Base-by-base conservation (phyloP, 164 flowering plant genomes). In the Berberis thunbergii region DNA sequence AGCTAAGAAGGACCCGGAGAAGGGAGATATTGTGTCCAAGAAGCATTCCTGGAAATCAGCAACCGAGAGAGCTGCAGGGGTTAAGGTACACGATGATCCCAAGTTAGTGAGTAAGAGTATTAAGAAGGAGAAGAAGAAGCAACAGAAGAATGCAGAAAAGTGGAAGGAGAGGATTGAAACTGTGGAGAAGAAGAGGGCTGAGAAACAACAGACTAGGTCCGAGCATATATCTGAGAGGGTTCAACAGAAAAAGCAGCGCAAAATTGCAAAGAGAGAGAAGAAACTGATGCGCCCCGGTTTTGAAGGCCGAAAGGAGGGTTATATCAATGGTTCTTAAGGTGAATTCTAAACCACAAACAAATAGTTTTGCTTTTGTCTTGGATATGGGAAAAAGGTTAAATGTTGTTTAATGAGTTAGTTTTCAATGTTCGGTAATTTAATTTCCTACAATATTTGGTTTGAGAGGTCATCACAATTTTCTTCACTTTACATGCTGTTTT, bases 211-310 rank as follows among this genome's bases (percentile, higher is more conserved):
- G 63, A 80, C 72, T 60, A 80, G 94, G 74, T 72, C 79, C 1
- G 81, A 64, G 8, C 84, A 93, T 65, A 86, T 93, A 44, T 59
- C 77, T 6, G 87, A 75, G 42, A 81, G 82, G 73, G 77, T 74
- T 41, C 75, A 81, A 2, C 74, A 84, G 55, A 93, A 88, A 84
- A 93, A 86, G 78, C 72, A 63, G 83, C 72, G 83, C 65, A 68
- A 74, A 64, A 90, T 93, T 67, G 95, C 81, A 4, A 93, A 87
- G 73, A 78, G 98, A 45, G 97, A 93, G 81, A 90, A 90, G 74
- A 90, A 93, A 78, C 88, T 90, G 8, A 71, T 90, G 86, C 79
- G 97, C 41, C 94, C 97, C 0, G 98, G 96, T n/a, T 93, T 88
- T 61, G 96, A 93, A 74, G 96, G 97, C 41, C 85, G 90, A 48